Base-by-base conservation (phyloP, 148 eudicot genomes). In the Suaeda aralocaspica region DNA sequence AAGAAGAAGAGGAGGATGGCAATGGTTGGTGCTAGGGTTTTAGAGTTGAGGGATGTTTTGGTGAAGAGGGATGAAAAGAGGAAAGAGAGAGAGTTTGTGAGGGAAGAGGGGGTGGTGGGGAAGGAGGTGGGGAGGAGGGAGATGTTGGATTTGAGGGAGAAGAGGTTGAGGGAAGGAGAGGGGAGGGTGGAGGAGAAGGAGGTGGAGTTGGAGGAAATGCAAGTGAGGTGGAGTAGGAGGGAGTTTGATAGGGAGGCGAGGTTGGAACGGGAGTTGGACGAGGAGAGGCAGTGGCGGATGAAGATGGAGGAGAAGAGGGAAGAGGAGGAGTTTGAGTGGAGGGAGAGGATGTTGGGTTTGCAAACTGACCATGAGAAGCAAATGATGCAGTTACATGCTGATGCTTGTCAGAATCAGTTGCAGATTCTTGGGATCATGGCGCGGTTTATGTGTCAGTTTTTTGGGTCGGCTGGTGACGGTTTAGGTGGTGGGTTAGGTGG, bases 281-380 rank as follows among this genome's bases (percentile, higher is more conserved):
- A 86, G 76, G 90, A 86, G 69, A 78, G 80, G 77, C 62, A 72
- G 68, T 72, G 87, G 87, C 80, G 95, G 80, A 79, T 78, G 90
- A 83, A 81, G 79, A 48, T 79, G 72, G 92, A 91, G 85, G 95
- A 91, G 95, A 89, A 78, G 77, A 82, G 97, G 82, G 97, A 85
- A 73, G 92, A 87, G 64, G 92, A 89, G 66, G 92, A 91, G 74
- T 78, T 87, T 86, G 87, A 80, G 70, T 91, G 95, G 97, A 91
- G 84, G 80, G 95, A 87, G 85, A 85, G 86, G 46, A 67, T 87
- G 87, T 62, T 89, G 55, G 78, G 78, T 2, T 60, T 88, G 87
- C 96, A 90, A 70, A 72, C 90, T 58, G 96, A 92, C 45, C 98
- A 92, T 56, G 96, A 92, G 86, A 92, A 89, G 82, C 93, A 85